These are phyloP conservation scores for Enteropsectra breve DNA, from an alignment of 371 early-diverging fungal species.

Conservation along the genomic window DNA sequence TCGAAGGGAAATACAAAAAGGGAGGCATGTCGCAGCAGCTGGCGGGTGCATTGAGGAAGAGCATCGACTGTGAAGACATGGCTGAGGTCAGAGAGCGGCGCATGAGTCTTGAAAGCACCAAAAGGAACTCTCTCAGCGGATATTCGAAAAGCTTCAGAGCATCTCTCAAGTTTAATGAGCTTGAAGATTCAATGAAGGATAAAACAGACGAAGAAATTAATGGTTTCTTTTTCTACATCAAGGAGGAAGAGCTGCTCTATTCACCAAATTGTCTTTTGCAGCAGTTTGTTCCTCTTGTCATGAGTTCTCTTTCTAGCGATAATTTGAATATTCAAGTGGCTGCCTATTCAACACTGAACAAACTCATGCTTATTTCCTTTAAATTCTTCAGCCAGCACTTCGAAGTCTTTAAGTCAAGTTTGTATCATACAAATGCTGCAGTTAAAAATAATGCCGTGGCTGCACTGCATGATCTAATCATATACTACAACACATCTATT, in stretches of 20 bases:
- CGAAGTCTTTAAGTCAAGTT: constrained; percentile 5
- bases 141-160: constrained; percentile 29
- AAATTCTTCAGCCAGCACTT: constrained; percentile 35
- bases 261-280: constrained; percentile 36
- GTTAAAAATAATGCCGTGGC: constrained; percentile 34
- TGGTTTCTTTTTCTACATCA: constrained; percentile 56
- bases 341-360: constrained; percentile 23
- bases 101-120: constrained; percentile 50
- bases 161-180: constrained; percentile 14
- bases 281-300: constrained; percentile 36
- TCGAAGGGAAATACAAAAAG: constrained; percentile 45
- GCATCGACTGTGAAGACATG: not conserved
- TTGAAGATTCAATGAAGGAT: constrained; percentile 17
- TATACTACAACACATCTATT: constrained; percentile 32
- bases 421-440: constrained; percentile 6
- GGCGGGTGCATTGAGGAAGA: not conserved
- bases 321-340: constrained; percentile 10
- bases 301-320: constrained; percentile 9
- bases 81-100: constrained; percentile 54
- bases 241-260: constrained; percentile 58
- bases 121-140: constrained; percentile 31
- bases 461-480: constrained; percentile 36
- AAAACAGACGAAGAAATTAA: constrained; percentile 57
- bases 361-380: constrained; percentile 39
- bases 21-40: not conserved